A percentile compares a stretch with the other conserved stretches of the same genome.
Conservation (phyloP, 2,329 filamentous ascomycete genomes). For the Blumeria hordei region DNA sequence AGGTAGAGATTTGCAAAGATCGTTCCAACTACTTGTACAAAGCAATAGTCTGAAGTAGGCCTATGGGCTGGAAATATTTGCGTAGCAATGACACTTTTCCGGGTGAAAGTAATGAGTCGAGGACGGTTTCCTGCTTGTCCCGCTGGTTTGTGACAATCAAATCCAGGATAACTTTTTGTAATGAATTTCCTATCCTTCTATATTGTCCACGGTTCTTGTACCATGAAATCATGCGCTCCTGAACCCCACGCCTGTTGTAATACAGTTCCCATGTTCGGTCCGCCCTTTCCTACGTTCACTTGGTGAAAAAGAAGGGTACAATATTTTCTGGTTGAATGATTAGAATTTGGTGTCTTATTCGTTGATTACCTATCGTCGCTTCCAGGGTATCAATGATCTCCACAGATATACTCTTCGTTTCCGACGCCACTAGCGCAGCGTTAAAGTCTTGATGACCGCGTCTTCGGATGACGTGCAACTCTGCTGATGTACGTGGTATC, state of each 20-base stretch:
- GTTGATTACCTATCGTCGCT: not conserved
- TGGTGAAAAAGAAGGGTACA: not conserved
- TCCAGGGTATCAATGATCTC: not conserved
- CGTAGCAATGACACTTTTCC: not conserved
- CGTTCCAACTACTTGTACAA: not conserved
- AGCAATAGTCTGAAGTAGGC: not conserved
- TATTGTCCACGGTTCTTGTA: not conserved
- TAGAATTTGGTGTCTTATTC: not conserved
- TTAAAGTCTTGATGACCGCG: not conserved
- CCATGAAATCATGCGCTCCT: not conserved
- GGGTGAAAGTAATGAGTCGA: not conserved
- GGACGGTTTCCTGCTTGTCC: not conserved
- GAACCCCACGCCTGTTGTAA: not conserved
- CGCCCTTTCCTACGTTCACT: not conserved
- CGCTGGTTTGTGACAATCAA: not conserved
- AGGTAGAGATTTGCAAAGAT: not conserved
- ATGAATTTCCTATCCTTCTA: not conserved
- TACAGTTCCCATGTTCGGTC: not conserved
- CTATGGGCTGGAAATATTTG: no score
- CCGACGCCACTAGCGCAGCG: not conserved
- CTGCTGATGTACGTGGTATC: not conserved
- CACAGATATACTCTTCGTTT: not conserved
- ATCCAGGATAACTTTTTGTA: not conserved
- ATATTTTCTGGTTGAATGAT: not conserved
- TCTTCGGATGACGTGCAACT: not conserved